Evolutionary conservation across 768 basidiomycete genomes (phyloP).

Genomic region (Stropharia rugosoannulata): DNA sequence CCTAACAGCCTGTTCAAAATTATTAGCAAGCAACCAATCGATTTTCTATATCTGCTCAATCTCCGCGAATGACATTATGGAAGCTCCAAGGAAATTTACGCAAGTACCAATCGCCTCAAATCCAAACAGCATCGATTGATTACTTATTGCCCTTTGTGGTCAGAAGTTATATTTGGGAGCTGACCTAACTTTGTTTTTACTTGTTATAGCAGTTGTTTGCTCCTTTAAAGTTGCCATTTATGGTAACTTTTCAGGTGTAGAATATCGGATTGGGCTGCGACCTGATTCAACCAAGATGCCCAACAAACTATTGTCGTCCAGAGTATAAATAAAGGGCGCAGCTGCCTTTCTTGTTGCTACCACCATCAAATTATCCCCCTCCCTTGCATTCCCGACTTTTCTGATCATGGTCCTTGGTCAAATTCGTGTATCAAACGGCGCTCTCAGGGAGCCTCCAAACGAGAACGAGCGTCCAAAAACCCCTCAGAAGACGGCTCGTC

Average conservation of each 20-base stretch:
- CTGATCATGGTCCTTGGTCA: constrained; percentile 1
- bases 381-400: background rate
- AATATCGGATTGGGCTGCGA: background rate
- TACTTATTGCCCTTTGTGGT: too few species aligned
- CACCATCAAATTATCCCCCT: background rate
- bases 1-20: too few species aligned
- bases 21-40: too few species aligned
- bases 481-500: background rate
- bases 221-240: background rate
- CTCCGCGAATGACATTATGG: too few species aligned
- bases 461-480: constrained; percentile 9
- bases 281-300: background rate
- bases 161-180: too few species aligned
- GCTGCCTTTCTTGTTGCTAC: background rate
- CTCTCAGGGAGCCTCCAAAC: background rate
- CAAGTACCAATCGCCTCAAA: too few species aligned
- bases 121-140: too few species aligned
- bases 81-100: too few species aligned
- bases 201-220: too few species aligned
- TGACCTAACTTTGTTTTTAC: too few species aligned
- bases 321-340: background rate
- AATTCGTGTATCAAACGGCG: background rate
- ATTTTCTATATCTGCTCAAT: too few species aligned
- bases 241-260: background rate
- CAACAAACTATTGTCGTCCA: background rate